A percentile compares a stretch with the other conserved stretches of the same genome.
These are phyloP conservation scores for Mycena vulgaris DNA, from an alignment of 768 basidiomycete genomes.

Conservation along the genomic window DNA sequence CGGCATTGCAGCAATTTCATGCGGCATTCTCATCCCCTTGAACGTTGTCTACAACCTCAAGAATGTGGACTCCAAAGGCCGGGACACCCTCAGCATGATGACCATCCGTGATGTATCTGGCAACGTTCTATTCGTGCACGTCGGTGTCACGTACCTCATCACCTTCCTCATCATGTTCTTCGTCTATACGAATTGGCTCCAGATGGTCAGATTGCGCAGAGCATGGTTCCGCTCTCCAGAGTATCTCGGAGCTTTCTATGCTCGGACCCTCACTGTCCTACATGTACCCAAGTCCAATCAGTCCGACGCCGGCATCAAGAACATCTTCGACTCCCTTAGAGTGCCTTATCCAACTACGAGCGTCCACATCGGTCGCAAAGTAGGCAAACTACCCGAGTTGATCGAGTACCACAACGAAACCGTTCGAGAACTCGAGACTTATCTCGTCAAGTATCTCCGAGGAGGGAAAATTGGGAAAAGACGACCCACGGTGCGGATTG, in stretches of 20 bases:
- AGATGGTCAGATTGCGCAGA: slow-evolving; percentile 84
- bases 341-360: slow-evolving; percentile 94
- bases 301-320: slow-evolving; percentile 86
- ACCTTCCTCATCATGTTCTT: slow-evolving; percentile 80
- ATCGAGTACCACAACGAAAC: slow-evolving; percentile 94
- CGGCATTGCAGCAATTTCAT: slow-evolving; percentile 74
- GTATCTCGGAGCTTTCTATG: slow-evolving; percentile 92
- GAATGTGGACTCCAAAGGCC: slow-evolving; percentile 55
- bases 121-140: slow-evolving; percentile 84
- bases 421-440: slow-evolving; percentile 93
- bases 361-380: slow-evolving; percentile 89
- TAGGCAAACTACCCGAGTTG: slow-evolving; percentile 90
- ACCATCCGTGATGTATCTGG: slow-evolving; percentile 90
- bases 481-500: slow-evolving; percentile 85
- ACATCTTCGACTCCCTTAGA: slow-evolving; percentile 79
- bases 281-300: slow-evolving; percentile 86
- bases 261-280: slow-evolving; percentile 89
- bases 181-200: slow-evolving; percentile 82
- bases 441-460: slow-evolving; percentile 93
- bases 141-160: slow-evolving; percentile 87
- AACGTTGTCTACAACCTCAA: slow-evolving; percentile 88
- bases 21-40: slow-evolving; percentile 87
- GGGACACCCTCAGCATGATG: slow-evolving; percentile 82
- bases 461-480: slow-evolving; percentile 81
- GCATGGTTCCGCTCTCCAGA: slow-evolving; percentile 93